Evolutionary conservation across 495 filamentous ascomycete species (phyloP).

Genomic region (Penicillium cataractarum): DNA sequence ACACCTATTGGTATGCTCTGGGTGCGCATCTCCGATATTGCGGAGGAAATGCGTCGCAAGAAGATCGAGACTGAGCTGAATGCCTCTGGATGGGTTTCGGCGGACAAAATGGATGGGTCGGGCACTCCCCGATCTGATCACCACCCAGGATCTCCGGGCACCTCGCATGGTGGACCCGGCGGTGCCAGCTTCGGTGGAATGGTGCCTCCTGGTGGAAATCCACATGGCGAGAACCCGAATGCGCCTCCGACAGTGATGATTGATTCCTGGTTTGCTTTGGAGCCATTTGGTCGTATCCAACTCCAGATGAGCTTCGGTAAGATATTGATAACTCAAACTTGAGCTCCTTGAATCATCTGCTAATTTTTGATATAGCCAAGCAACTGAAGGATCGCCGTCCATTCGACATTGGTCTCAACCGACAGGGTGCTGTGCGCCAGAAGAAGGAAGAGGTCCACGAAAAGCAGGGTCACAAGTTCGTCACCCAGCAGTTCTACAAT

Average conservation of each 20-base stretch:
- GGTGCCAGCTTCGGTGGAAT: slow-evolving; percentile 28
- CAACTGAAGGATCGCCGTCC: slow-evolving; percentile 68
- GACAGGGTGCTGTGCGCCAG: slow-evolving; percentile 95
- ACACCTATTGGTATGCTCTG: slow-evolving; percentile 94
- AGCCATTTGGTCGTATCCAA: slow-evolving; percentile 88
- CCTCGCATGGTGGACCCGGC: slow-evolving; percentile 28
- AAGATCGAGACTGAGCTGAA: slow-evolving; percentile 95
- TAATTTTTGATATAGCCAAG: slow-evolving; percentile 59
- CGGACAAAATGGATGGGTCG: slow-evolving; percentile 81
- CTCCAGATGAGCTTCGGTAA: slow-evolving; percentile 87
- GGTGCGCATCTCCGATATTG: slow-evolving; percentile 96
- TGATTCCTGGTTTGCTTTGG: slow-evolving; percentile 95
- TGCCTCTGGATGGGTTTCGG: slow-evolving; percentile 91
- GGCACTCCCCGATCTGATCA: slow-evolving; percentile 40
- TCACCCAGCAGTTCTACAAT: slow-evolving; percentile 98
- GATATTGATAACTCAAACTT: slow-evolving; percentile 8
- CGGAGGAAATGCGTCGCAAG: slow-evolving; percentile 95
- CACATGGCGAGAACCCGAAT: slow-evolving; percentile 33
- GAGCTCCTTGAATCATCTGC: slow-evolving; percentile 13
- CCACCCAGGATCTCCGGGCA: slow-evolving; percentile 48
- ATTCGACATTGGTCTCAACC: slow-evolving; percentile 85
- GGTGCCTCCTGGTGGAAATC: slow-evolving; percentile 22
- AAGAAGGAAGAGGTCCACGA: slow-evolving; percentile 97
- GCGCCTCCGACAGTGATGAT: slow-evolving; percentile 64
- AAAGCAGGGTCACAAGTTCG: slow-evolving; percentile 98